phyloP scores from a whole-genome alignment of 2,329 filamentous ascomycete species.

The Colletotrichum tamarilloi region DNA sequence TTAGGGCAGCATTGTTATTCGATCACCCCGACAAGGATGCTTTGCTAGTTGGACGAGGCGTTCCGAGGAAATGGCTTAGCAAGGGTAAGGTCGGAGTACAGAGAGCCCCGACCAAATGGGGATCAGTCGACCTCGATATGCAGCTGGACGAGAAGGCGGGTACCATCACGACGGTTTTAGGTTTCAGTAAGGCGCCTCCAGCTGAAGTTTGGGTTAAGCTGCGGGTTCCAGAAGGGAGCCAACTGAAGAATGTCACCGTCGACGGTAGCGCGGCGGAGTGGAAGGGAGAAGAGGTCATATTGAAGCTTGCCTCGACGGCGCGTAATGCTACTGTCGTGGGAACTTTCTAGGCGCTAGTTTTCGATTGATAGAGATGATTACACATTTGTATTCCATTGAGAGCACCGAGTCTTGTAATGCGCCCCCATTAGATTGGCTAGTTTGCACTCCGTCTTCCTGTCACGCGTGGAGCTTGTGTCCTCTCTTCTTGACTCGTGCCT shows the following conservation, averaged over 20 bases:
- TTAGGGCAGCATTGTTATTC: conserved; percentile 1
- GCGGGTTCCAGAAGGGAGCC: not conserved
- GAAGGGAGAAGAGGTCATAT: not conserved
- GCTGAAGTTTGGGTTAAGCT: conserved; percentile 9
- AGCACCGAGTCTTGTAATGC: too few relatives aligned
- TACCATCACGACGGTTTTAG: not conserved
- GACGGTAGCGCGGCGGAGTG: not conserved
- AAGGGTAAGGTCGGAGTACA: not conserved
- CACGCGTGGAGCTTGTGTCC: too few relatives aligned
- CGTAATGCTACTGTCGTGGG: not conserved
- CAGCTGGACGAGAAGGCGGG: not conserved
- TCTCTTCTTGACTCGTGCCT: too few relatives aligned
- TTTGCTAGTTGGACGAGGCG: not conserved
- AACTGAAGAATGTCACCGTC: conserved; percentile 1
- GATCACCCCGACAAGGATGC: conserved; percentile 13
- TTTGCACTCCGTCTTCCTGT: too few relatives aligned
- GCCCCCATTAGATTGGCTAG: too few relatives aligned
- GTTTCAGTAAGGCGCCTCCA: not conserved
- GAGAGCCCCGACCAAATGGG: conserved; percentile 3
- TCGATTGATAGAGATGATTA: not conserved
- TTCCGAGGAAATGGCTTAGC: conserved; percentile 5
- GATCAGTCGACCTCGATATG: conserved; percentile 3
- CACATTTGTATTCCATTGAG: too few relatives aligned
- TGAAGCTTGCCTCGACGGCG: not conserved
- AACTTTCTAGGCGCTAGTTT: not conserved